Evolutionary conservation across 2,329 filamentous ascomycete species (phyloP), one percentile per base, ranked within the genome.

Genomic region (Ophiocordyceps camponoti-saundersi): DNA sequence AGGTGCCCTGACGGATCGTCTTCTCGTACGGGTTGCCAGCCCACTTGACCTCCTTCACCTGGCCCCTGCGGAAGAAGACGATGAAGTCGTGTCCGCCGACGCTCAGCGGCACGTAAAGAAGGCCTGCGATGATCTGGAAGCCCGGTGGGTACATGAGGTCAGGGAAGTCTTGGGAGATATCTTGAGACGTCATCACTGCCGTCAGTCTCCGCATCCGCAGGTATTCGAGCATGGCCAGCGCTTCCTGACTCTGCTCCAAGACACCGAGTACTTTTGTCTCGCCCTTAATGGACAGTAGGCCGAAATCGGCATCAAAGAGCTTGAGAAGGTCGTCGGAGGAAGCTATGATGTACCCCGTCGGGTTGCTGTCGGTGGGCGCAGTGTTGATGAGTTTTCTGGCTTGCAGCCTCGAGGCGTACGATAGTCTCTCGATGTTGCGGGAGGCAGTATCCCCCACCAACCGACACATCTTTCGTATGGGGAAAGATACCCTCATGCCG

Each of bases 401-500:
- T 54, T 94, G 86, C 0, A 95, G 66, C 23, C 86, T 75, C 1
- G 85, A 89, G 3, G 86, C 84, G 57, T 94, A 94, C 0, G 86
- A 93, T 0, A 95, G 67, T 30, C 87, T 72, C 60, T 95, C 88
- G 36, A 95, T 90, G 53, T 92, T 95, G 44, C 85, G 72, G 0
- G 85, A 93, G 0, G 86, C 85, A 0, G 81, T 86, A 55, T 95
- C 88, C 4, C 88, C 87, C 2, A 95, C 77, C 5, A 95, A 67
- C 6, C 87, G 80, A 60, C 88, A 95, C 81, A 95, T 90, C 61
- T 94, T 94, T 13, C 88, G 75, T 44, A 94, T 88, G 0, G 88
- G 87, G 56, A 95, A 95, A 0, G 85, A 85, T 0, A 95, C 86
- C n/a, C 88, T 75, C 85, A 92, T 93, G 4, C 87, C 87, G 42